These are phyloP conservation scores for Penicillium glabrum DNA, from an alignment of 2,329 filamentous ascomycete species.

Conservation along the genomic window DNA sequence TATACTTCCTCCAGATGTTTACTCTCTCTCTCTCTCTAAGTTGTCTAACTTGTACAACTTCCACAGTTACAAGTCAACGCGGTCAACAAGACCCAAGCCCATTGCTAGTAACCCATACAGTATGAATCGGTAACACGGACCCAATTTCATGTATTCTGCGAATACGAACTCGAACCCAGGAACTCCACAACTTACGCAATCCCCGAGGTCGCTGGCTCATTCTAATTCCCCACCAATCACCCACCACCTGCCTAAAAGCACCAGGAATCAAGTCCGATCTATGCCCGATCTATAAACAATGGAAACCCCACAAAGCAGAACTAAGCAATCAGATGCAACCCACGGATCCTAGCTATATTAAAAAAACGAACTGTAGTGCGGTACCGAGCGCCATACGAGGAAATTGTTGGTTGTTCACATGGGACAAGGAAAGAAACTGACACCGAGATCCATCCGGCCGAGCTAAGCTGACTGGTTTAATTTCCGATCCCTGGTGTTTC, in stretches of 20 bases:
- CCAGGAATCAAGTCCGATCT: neutral
- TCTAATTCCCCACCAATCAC: neutral
- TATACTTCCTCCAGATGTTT: neutral
- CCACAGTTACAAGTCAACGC: neutral
- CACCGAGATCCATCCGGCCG: neutral
- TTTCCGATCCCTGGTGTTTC: neutral
- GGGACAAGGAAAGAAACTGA: neutral
- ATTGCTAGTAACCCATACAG: neutral
- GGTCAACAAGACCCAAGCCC: neutral
- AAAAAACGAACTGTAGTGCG: neutral
- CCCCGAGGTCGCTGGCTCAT: neutral
- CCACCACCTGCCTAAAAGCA: neutral
- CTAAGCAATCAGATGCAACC: neutral
- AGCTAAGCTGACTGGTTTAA: neutral
- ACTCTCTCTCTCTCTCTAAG: neutral
- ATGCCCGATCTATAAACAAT: neutral
- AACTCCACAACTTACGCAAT: neutral
- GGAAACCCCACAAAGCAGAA: neutral
- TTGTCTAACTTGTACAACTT: neutral
- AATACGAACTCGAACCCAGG: neutral
- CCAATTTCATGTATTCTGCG: neutral
- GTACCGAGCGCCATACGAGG: neutral
- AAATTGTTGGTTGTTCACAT: neutral
- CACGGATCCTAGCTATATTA: neutral
- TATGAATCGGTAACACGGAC: neutral